Evolutionary conservation across 345 rosid species (phyloP), one percentile per base, ranked within the genome.

Genomic region (Heritiera littoralis): DNA sequence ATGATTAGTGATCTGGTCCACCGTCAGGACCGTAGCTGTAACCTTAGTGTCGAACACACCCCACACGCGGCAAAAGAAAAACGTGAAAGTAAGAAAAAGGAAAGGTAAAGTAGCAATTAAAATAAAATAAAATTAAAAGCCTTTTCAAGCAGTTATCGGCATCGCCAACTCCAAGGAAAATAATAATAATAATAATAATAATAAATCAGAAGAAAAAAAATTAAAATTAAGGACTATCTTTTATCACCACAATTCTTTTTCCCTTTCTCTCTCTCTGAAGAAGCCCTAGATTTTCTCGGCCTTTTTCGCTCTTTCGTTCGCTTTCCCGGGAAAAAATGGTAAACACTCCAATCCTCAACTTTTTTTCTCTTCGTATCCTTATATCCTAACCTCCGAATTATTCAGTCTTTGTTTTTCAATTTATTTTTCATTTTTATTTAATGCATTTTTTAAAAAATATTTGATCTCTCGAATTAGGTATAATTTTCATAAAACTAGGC

Each of bases 271-370:
- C 61, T 51, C 71, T 65, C 61, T 51, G 54, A 76, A 54, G 9
- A 46, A 78, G 85, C 81, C 86, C 83, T 84, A 84, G 80, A 82
- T 86, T 84, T 80, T 82, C 86, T 84, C 85, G n/a, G 59, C 58
- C 20, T 41, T 35, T 60, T 72, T 75, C 79, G 43, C 67, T 61
- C 38, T 38, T 64, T 64, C 35, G 13, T 63, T 45, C 81, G 30
- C 41, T 77, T 75, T 78, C 72, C 73, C 77, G 2, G 70, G 81
- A 35, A 45, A 78, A 80, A 84, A 84, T 86, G 89, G 89, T 82
- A 81, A 76, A 81, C 55, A 1, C 45, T 64, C 10, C 13, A 6
- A 10, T 64, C 14, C 64, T 64, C 0, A 58, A 7, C 54, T 54
- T 35, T 9, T 35, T 1, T 56, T 6, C n/a, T 28, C 43, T 35